Conservation (phyloP, 805 yeast species). For the Myxozyma kluyveri region DNA sequence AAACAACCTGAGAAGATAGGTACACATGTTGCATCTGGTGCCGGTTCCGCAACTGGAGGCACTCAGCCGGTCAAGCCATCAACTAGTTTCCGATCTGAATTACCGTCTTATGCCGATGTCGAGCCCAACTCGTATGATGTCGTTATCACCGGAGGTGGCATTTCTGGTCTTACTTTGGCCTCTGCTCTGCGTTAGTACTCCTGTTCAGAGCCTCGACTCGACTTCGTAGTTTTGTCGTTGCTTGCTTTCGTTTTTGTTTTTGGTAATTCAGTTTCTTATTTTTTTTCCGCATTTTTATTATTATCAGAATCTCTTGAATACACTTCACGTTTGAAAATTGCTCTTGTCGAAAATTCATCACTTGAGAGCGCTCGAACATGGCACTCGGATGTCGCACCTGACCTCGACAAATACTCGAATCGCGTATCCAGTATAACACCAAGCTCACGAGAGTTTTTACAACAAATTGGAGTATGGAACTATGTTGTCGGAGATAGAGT, state of each 20-base stretch:
- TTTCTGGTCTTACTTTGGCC: constrained; percentile 87
- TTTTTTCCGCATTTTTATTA: background rate
- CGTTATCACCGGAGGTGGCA: constrained; percentile 93
- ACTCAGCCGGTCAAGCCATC: too few species aligned
- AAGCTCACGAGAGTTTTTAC: constrained; percentile 45
- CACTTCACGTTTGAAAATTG: constrained; percentile 58
- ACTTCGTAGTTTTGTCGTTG: background rate
- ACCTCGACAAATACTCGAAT: constrained; percentile 59
- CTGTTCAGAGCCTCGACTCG: background rate
- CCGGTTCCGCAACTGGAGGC: too few species aligned
- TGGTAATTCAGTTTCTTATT: background rate
- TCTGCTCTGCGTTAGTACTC: constrained; percentile 54
- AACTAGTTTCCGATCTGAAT: background rate
- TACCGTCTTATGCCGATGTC: background rate
- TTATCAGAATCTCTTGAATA: constrained; percentile 55
- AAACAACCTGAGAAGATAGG: too few species aligned
- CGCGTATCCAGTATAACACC: constrained; percentile 87
- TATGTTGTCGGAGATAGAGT: constrained; percentile 66
- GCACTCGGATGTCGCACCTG: constrained; percentile 32
- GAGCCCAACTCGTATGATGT: constrained; percentile 50
- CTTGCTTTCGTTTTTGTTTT: background rate
- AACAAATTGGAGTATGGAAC: constrained; percentile 70
- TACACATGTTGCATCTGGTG: too few species aligned
- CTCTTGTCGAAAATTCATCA: constrained; percentile 71
- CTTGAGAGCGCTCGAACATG: constrained; percentile 54